Base-by-base conservation (phyloP, 1,139 yeast genomes). In the Zygoascus sp. region DNA sequence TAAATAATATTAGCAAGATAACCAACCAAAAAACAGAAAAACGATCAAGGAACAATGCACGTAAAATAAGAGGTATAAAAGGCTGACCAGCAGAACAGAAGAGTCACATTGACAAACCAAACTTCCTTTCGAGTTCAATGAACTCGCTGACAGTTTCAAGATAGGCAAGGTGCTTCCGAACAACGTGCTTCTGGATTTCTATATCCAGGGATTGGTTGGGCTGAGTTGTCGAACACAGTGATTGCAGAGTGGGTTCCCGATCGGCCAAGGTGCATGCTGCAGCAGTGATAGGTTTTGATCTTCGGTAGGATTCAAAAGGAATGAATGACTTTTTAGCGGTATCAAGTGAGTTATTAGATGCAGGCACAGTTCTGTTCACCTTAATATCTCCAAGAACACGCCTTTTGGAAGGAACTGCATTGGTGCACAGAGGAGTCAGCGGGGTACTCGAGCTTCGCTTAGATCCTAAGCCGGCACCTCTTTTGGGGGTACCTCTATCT, bases 41-140 rank as follows among this genome's bases (percentile, higher is more conserved):
- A n/a, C n/a, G n/a, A n/a, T n/a, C n/a, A n/a, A n/a, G n/a, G n/a
- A 9, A 30, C 2, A n/a, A 30, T 30, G 34, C 34, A 11, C 5
- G 34, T 13, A 30, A 15, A 3, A 11, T 30, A 4, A 13, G 34
- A 30, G 34, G 34, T 30, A 30, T 30, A 30, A 16, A n/a, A n/a
- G 6, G 34, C 4, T 11, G 17, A 13, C 13, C 27, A 23, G 34
- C 17, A 13, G 5, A 11, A 10, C 27, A 30, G 17, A n/a, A 15
- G 15, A 30, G 2, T n/a, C 4, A 13, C 4, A 9, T 15, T 30
- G 27, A 38, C 40, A 52, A 17, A 50, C 44, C 47, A 32, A 53
- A 57, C 30, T 45, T 40, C 16, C 53, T 46, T 34, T 58, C 61
- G 28, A 57, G 48, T 42, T 55, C 59, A 52, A 58, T 43, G 42